Evolutionary conservation across 495 filamentous ascomycete species (phyloP), one percentile per base, ranked within the genome.

Genomic region (Parmelia sp.): DNA sequence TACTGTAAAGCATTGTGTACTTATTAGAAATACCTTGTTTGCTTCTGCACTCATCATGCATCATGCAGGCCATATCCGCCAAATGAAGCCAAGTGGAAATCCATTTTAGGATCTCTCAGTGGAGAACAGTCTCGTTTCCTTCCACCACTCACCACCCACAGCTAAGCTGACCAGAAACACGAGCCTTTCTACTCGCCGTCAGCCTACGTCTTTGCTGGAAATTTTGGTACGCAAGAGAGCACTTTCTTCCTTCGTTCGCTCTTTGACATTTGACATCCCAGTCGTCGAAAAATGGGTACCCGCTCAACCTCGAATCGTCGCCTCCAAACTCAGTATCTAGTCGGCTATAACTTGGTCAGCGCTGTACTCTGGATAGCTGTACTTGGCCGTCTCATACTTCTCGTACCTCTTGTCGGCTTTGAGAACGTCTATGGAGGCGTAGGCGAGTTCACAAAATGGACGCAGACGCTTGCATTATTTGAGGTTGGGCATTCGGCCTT

Each of bases 401-500:
- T 83, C 11, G 64, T 78, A n/a, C 71, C 71, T 71, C 76, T 78
- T 64, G 76, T 79, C 23, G 81, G 85, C 58, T 81, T 83, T 71
- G 70, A 68, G 27, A 66, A 78, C 27, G 79, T 86, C 45, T 86
- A 82, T 75, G 68, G 65, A 17, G 74, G 72, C 7, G 78, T 83
- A 33, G 86, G 85, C 65, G 77, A 84, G 31, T 90, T 89, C 66
- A 83, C 88, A 53, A 84, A 86, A 65, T 85, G 83, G 78, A 91
- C 88, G 36, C 94, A 99, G 77, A 92, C 89, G 0, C 75, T 90
- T 62, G 93, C 93, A 1, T 69, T 85, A 17, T 78, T 96, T 69
- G 94, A 99, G 76, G 79, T 97, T 35, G 68, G 91, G 60, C 94
- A 98, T 77, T 86, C 90, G 39, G 71, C 83, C 1, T 71, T 85